Base-by-base conservation (phyloP, 1,284 basidiomycete genomes). In the Malassezia psittaci region DNA sequence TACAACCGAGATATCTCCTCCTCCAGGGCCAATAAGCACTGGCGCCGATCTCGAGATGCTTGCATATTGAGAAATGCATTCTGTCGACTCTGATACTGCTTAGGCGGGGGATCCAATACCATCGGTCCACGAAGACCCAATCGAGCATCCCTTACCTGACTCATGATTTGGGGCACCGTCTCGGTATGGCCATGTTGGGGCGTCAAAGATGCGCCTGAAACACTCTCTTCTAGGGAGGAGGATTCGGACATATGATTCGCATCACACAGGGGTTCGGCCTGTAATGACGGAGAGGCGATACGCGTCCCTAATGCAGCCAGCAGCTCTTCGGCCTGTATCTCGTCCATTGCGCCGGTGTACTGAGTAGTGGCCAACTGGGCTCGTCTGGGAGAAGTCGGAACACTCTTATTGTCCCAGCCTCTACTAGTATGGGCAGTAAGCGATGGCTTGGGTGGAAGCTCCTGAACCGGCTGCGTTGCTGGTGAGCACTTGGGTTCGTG, bases 1-100 rank as follows among this genome's bases (percentile, higher is more conserved):
- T 51, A 43, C 5, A 51, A 37, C 3, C 40, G 39, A 18, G 41
- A 35, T 16, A 43, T 51, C 19, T 35, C 33, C 41, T 21, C 50
- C 41, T 51, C 50, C 6, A 43, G 37, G n/a, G 15, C 29, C 9
- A 33, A 18, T 15, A 47, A 33, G 21, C 43, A 34, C 15, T 18
- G 24, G 18, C 34, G 24, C 11, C 18, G 13, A 2, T 15, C 10
- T 18, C 13, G 15, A 21, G 41, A 32, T 24, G 21, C 38, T 3
- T 16, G 21, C n/a, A 33, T 39, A 33, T 21, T 33, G 0, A 16
- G 5, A 19, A 13, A 19, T 10, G 19, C 16, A 8, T 16, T 16
- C 13, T 19, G 10, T 19, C 19, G 41, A 19, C 21, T 43, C 18
- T 32, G 32, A 24, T 19, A 32, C 15, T 32, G n/a, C 10, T 16